Evolutionary conservation across 2,329 filamentous ascomycete genomes (phyloP).

Genomic region (Hypoxylon sp.): DNA sequence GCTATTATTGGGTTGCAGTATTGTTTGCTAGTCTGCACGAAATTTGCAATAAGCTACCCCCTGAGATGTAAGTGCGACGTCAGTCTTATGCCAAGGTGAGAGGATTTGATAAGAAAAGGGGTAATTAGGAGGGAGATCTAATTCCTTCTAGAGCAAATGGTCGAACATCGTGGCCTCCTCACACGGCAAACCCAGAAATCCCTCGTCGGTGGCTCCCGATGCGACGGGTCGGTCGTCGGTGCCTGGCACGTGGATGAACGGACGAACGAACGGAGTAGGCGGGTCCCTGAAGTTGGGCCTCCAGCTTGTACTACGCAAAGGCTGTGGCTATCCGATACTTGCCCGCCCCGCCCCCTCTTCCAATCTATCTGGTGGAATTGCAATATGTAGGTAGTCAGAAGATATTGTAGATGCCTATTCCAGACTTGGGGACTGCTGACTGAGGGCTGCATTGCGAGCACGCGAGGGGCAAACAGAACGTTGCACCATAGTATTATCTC

Average conservation of each 20-base stretch:
- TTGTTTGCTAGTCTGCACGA: conserved; percentile 14
- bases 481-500: conserved; percentile 5
- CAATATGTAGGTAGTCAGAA: background rate
- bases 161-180: conserved; percentile 1
- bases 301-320: conserved; percentile 27
- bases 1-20: conserved; percentile 36
- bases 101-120: conserved; percentile 13
- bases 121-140: conserved; percentile 1
- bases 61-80: conserved; percentile 27
- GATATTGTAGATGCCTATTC: background rate
- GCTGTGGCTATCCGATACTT: conserved; percentile 38
- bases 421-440: background rate
- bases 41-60: conserved; percentile 6
- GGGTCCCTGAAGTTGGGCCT: conserved; percentile 9
- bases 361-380: conserved; percentile 1
- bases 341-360: conserved; percentile 8
- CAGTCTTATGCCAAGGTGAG: conserved; percentile 30
- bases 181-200: background rate
- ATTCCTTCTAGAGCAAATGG: background rate
- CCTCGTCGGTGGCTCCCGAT: conserved; percentile 17
- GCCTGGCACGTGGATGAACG: conserved; percentile 21
- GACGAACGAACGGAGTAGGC: conserved; percentile 1
- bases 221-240: conserved; percentile 19
- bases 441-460: conserved; percentile 1
- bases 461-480: background rate